Percentiles rank a stretch among this genome's conserved stretches.
Conservation (phyloP, 1,284 basidiomycete genomes). For the Schizophyllum commune region DNA sequence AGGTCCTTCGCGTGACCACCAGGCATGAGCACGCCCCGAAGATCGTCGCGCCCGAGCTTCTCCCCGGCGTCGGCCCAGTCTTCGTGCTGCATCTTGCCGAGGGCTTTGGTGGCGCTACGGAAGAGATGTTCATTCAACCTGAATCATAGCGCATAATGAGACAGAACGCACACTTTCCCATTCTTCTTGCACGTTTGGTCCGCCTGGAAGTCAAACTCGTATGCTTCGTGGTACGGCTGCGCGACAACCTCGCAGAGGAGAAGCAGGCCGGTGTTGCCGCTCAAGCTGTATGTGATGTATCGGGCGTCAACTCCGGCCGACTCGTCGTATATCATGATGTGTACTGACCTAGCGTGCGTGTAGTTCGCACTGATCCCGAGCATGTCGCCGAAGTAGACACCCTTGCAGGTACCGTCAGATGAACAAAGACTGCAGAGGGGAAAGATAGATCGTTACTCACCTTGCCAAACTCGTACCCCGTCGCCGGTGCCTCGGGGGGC, state of each 20-base stretch:
- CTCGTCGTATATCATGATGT: no score
- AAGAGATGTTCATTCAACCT: neutral
- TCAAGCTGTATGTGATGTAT: no score
- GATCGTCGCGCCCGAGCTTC: slow-evolving; percentile 38
- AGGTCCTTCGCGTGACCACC: slow-evolving; percentile 27
- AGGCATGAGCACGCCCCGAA: slow-evolving; percentile 52
- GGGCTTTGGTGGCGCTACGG: neutral
- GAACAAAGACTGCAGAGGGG: no score
- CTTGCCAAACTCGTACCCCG: slow-evolving; percentile 61
- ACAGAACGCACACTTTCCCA: slow-evolving; percentile 17
- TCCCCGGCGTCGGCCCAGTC: slow-evolving; percentile 57
- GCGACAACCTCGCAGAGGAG: slow-evolving; percentile 54
- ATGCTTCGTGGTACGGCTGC: slow-evolving; percentile 46
- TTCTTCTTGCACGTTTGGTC: neutral
- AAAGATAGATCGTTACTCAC: neutral
- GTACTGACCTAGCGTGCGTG: slow-evolving; percentile 41
- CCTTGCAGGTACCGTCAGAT: no score
- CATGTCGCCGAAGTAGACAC: slow-evolving; percentile 64
- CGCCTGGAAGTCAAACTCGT: slow-evolving; percentile 7
- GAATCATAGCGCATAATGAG: no score
- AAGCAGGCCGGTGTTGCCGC: slow-evolving; percentile 42
- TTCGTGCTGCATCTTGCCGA: slow-evolving; percentile 30
- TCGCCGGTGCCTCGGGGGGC: slow-evolving; percentile 56
- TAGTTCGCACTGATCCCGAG: slow-evolving; percentile 46
- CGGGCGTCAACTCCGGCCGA: no score